phyloP scores from a whole-genome alignment of 2,329 filamentous ascomycete genomes.

The Zasmidium citrigriseum region DNA sequence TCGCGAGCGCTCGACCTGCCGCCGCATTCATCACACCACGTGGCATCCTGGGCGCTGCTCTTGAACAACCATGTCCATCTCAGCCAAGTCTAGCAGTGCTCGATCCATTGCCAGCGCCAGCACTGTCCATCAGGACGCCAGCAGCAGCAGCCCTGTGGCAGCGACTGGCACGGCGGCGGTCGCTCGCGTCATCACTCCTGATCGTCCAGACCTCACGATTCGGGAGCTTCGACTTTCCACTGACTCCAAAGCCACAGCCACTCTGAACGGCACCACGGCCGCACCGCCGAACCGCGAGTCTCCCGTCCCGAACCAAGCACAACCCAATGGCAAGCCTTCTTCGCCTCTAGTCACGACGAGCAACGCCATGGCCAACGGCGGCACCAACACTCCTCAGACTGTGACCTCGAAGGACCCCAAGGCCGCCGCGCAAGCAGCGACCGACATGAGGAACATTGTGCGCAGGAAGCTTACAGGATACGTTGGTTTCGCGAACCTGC shows the following conservation, averaged over 20 bases:
- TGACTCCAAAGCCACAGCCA: conserved; percentile 37
- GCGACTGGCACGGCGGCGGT: conserved; percentile 23
- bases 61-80: neutral
- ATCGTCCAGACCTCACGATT: conserved; percentile 25
- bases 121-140: conserved; percentile 10
- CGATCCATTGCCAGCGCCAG: conserved; percentile 11
- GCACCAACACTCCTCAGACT: conserved; percentile 54
- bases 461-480: conserved; percentile 97
- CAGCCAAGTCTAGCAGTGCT: conserved; percentile 9
- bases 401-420: conserved; percentile 67
- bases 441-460: conserved; percentile 85
- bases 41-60: conserved; percentile 23
- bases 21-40: conserved; percentile 18
- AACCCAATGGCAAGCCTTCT: conserved; percentile 53
- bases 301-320: conserved; percentile 43
- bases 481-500: conserved; percentile 96
- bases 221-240: conserved; percentile 17
- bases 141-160: conserved; percentile 19
- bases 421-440: conserved; percentile 50
- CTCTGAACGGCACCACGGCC: conserved; percentile 44
- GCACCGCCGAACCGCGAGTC: conserved; percentile 50
- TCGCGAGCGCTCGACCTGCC: conserved; percentile 16
- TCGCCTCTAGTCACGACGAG: conserved; percentile 60
- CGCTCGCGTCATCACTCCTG: conserved; percentile 24
- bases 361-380: conserved; percentile 56